Evolutionary conservation across 1,284 basidiomycete species (phyloP).

Genomic region (Leccinum fallax): DNA sequence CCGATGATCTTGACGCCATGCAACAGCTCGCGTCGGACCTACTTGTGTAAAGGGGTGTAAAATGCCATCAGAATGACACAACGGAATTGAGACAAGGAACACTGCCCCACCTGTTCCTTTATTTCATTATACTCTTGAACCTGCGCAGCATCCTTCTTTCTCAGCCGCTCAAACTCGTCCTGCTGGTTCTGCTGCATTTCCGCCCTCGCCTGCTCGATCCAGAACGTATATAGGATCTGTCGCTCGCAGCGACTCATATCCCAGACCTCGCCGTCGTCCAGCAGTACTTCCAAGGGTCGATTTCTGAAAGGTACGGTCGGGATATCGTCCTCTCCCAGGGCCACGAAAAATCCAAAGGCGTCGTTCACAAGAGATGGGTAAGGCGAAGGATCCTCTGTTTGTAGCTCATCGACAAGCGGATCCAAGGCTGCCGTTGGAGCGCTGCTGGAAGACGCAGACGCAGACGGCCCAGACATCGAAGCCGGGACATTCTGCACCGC

Average conservation of each 20-base stretch:
- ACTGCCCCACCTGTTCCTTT: conserved; percentile 38
- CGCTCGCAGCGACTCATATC: conserved; percentile 46
- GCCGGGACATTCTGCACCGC: not conserved
- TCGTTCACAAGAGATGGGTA: conserved; percentile 20
- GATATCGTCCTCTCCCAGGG: conserved; percentile 32
- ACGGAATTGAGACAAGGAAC: conserved; percentile 15
- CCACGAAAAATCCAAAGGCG: conserved; percentile 37
- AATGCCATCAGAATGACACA: not conserved
- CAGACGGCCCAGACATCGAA: not conserved
- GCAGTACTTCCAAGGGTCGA: conserved; percentile 41
- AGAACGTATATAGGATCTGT: conserved; percentile 37
- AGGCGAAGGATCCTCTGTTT: not conserved
- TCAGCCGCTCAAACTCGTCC: conserved; percentile 41
- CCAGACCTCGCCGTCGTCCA: conserved; percentile 45
- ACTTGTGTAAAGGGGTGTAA: not conserved
- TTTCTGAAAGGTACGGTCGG: conserved; percentile 39
- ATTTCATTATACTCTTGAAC: conserved; percentile 37
- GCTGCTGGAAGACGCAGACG: not conserved
- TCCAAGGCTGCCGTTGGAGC: not conserved
- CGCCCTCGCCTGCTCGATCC: conserved; percentile 36
- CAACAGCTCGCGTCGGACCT: conserved; percentile 45
- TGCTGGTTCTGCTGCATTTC: conserved; percentile 37
- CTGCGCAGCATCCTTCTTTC: conserved; percentile 34
- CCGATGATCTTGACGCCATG: conserved; percentile 63
- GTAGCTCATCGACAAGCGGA: not conserved